Evolutionary conservation across 169 alveolate genomes (phyloP), one percentile per base, ranked within the genome.

Genomic region (Plasmodium fragile): DNA sequence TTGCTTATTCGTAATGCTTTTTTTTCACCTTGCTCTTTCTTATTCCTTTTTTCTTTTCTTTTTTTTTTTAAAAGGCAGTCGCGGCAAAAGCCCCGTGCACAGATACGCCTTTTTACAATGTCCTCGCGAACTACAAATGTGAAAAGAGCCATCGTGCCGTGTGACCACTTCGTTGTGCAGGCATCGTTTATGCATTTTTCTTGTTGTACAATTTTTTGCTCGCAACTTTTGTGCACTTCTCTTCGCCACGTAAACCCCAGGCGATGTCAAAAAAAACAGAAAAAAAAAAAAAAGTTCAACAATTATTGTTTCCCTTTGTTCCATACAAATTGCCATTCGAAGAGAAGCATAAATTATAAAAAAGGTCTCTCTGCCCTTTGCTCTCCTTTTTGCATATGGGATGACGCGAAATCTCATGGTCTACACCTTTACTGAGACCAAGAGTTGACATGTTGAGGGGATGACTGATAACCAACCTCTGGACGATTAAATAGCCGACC

Each of bases 381-480:
- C 4, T n/a, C 10, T 16, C 0, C 72, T 22, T 22, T 25, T 16
- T 65, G 30, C 36, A 1, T 22, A 25, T 18, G n/a, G 36, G 36
- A 65, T 65, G 75, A 18, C 13, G 25, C 30, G 36, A 25, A 65
- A 65, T 65, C 11, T 25, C 75, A 65, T 28, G 36, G 75, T 28
- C 75, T 65, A 65, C n/a, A 65, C 75, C n/a, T 65, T 65, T 65
- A 65, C 39, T 6, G 75, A 65, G 75, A 65, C 13, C 75, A 65
- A 49, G 3, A 49, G 59, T 49, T 49, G 59, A 22, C 59, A 49
- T 22, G 30, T 25, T 25, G 18, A 65, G 36, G 36, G 39, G n/a
- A 32, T 65, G 41, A 28, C 75, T n/a, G 75, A 65, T 10, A n/a
- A 65, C 10, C 75, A 18, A 65, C 39, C 11, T 59, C 32, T 18